Evolutionary conservation across 2,329 filamentous ascomycete genomes (phyloP), one percentile per base, ranked within the genome.

Genomic region (Zasmidium angulare): DNA sequence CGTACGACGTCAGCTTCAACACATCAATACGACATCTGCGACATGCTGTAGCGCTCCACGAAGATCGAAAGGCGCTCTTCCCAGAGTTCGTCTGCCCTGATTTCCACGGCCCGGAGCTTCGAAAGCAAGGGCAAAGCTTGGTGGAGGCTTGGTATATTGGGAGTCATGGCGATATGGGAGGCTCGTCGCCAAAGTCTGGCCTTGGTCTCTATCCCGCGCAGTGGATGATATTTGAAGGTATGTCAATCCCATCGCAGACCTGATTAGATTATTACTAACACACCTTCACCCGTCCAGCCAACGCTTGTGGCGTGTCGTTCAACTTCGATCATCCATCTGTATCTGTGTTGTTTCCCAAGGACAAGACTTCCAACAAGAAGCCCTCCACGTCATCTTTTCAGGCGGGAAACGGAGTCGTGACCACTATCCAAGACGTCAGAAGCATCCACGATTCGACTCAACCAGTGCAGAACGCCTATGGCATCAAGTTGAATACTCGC

Each of bases 121-220:
- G 40, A 19, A 57, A 60, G 21, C 50, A 29, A 56, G 57, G 63
- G 43, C 60, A 63, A 43, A 75, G 68, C 11, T 66, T 74, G 7
- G 55, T 77, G 7, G 72, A 78, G 59, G 75, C 76, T 1, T 76
- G 74, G 74, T 79, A 78, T 59, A 70, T 75, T 2, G 76, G 76
- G 2, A 70, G 66, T 1, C 72, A 77, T 53, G 65, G 63, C 6
- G 76, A 79, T 50, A 68, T 79, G 23, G 74, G 75, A 2, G 76
- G 76, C 2, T 70, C 72, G 1, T 63, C 72, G 2, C 64, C 62
- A 23, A 67, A 75, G 2, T 75, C 76, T 53, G 76, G 76, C 2
- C 63, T 78, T 3, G 72, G 74, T 3, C 64, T 79, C 2, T 79
- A 78, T 61, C 75, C 77, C 2, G 59, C 78, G 1, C 76, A 79